Conservation (phyloP, 768 basidiomycete genomes). For the Boletus rex-veris region DNA sequence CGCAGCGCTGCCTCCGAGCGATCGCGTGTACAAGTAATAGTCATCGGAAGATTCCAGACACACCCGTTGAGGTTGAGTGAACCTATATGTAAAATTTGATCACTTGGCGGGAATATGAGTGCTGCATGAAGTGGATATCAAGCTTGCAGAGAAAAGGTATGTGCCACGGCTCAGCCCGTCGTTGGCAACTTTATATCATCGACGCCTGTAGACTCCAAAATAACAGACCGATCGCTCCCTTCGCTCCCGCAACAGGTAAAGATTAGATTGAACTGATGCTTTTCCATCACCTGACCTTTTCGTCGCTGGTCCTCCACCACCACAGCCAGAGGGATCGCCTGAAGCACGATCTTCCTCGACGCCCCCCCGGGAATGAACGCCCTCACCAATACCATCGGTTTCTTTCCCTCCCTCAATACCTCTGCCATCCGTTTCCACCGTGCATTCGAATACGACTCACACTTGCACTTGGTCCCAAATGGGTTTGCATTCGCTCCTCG, state of each 20-base stretch:
- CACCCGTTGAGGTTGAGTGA: no score
- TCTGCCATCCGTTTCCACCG: conserved; percentile 25
- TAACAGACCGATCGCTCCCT: not conserved
- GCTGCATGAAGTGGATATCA: no score
- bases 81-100: no score
- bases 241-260: conserved; percentile 22
- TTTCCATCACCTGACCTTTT: conserved; percentile 2
- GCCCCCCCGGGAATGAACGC: conserved; percentile 27
- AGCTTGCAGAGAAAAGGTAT: no score
- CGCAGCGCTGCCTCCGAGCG: no score
- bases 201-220: no score
- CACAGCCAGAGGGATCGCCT: conserved; percentile 21
- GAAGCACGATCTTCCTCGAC: conserved; percentile 28
- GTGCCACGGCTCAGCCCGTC: no score
- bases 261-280: conserved; percentile 21
- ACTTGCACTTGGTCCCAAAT: conserved; percentile 23
- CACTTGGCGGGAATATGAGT: no score
- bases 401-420: conserved; percentile 9
- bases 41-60: no score
- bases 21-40: no score
- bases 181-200: no score
- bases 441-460: conserved; percentile 19
- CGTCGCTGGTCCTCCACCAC: conserved; percentile 4
- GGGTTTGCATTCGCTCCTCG: conserved; percentile 19
- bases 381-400: conserved; percentile 22